Conservation (phyloP, 106 monocot species). For the Dioscorea dumetorum region DNA sequence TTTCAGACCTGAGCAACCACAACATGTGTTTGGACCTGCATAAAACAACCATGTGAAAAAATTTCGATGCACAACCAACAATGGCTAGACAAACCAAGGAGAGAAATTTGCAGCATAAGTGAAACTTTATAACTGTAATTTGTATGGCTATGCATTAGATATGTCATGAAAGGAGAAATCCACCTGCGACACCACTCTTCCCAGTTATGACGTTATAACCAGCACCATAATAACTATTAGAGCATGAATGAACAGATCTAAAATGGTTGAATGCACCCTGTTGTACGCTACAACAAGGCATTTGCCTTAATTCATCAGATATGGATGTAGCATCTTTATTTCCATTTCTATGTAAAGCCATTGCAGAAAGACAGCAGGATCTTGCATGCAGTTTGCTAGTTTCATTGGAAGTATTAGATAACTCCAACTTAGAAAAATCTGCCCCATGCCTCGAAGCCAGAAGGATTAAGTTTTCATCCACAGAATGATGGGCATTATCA, state of each 20-base stretch:
- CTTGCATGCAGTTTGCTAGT: constrained; percentile 10
- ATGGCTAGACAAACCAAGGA: no score
- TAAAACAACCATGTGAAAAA: neutral
- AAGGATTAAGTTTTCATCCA: constrained; percentile 22
- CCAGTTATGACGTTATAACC: constrained; percentile 5
- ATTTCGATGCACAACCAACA: no score
- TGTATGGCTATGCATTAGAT: no score
- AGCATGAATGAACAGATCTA: constrained; percentile 22
- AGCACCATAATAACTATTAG: constrained; percentile 17
- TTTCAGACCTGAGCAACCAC: constrained; percentile 17
- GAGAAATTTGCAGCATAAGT: no score
- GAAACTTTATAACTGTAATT: no score
- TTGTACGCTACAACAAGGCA: constrained; percentile 11
- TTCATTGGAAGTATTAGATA: constrained; percentile 9
- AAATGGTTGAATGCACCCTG: constrained; percentile 15
- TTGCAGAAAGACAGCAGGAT: constrained; percentile 28
- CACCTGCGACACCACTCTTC: constrained; percentile 16
- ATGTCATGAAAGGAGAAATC: no score
- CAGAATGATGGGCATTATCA: constrained; percentile 14
- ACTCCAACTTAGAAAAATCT: constrained; percentile 19
- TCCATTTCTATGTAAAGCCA: constrained; percentile 15
- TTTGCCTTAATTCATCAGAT: constrained; percentile 8
- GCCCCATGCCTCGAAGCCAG: constrained; percentile 15
- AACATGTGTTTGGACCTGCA: constrained; percentile 35
- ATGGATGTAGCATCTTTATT: constrained; percentile 17